A percentile compares a stretch with the other conserved stretches of the same genome.
These are phyloP conservation scores for Bacidia gigantensis DNA, from an alignment of 495 filamentous ascomycete genomes.

Conservation along the genomic window DNA sequence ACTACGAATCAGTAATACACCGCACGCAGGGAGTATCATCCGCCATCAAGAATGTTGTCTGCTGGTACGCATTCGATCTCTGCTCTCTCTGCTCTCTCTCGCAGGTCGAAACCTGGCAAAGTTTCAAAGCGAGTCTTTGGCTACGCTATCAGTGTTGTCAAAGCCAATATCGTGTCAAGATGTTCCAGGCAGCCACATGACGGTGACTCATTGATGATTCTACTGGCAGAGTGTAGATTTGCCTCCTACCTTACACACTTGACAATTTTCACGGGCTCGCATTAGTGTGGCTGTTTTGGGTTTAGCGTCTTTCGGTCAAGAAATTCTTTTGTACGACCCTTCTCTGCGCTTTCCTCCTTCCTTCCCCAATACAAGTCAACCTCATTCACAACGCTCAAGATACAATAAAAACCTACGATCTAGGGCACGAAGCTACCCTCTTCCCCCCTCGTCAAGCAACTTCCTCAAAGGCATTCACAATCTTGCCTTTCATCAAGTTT, in stretches of 20 bases:
- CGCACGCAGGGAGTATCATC: no score
- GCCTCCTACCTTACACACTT: neutral
- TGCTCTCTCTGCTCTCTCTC: no score
- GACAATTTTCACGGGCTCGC: neutral
- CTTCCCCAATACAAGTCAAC: neutral
- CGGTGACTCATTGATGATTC: no score
- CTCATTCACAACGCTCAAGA: neutral
- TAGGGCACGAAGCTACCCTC: slow-evolving; percentile 90
- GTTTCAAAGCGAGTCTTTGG: no score
- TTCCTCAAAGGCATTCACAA: slow-evolving; percentile 37
- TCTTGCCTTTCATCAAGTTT: slow-evolving; percentile 23
- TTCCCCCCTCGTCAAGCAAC: slow-evolving; percentile 35
- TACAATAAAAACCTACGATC: slow-evolving; percentile 31
- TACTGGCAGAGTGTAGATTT: no score
- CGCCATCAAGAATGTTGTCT: no score
- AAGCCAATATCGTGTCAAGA: no score
- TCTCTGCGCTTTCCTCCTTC: neutral
- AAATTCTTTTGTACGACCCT: slow-evolving; percentile 1
- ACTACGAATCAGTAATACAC: no score
- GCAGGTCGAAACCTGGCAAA: no score
- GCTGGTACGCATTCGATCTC: no score
- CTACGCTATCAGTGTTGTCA: no score
- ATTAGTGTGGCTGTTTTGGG: neutral
- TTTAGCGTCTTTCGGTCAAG: neutral
- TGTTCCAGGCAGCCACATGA: no score